Base-by-base conservation (phyloP, 805 yeast genomes). In the Metschnikowia borealis region DNA sequence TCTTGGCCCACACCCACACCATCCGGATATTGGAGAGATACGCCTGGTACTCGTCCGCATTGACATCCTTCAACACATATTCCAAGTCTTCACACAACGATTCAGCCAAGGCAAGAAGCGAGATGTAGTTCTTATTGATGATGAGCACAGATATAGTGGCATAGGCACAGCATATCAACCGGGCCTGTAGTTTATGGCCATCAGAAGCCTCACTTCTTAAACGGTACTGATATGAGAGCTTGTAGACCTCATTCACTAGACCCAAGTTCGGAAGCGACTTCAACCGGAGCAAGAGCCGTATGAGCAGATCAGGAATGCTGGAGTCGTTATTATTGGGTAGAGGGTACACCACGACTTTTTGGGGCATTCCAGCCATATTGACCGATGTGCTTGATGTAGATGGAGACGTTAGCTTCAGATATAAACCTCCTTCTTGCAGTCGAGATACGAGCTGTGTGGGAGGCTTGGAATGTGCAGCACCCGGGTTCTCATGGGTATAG, bases 231-330 rank as follows among this genome's bases (percentile, higher is more conserved):
- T 75, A 68, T 38, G 75, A 63, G 31, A 77, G 63, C 49, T 69
- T 71, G 61, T 75, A 79, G 37, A 71, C 59, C 42, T 73, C 79
- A 49, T 75, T 77, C 20, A 78, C 66, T 20, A 77, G 56, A 26
- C 63, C 57, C 51, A 77, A 47, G 49, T 70, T 75, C 5, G 80
- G 74, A 1, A 73, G 67, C 31, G 75, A 67, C 50, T 71, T 77
- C 46, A 79, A 62, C 47, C 79, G 62, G 32, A 74, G 63, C 23
- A 79, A 49, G 20, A 75, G 44, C 36, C 58, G 52, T 23, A 73
- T 52, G 34, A 73, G 55, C 47, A 55, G 57, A 53, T 65, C 61
- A 10, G 59, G 54, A n/a, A 71, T 63, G 7, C 41, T 33, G 6
- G 65, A 58, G 31, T 65, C 60, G 38, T 69, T 70, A 48, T 70